Evolutionary conservation across 805 yeast species (phyloP), one percentile per base, ranked within the genome.

Genomic region (Hanseniaspora vineae): DNA sequence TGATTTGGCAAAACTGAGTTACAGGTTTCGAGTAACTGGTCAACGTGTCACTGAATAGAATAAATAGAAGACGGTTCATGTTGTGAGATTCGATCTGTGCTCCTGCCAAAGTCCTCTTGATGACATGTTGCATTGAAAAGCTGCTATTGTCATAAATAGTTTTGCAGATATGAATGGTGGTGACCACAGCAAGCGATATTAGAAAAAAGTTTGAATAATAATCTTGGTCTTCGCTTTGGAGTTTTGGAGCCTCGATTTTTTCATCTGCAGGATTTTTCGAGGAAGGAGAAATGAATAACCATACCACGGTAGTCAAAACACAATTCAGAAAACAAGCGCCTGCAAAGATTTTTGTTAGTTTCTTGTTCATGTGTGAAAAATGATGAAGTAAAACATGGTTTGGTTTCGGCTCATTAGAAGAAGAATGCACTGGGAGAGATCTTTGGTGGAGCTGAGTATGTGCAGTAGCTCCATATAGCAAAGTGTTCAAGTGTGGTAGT

Each of bases 1-100:
- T 40, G 15, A 40, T 76, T 35, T 83, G 68, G 3, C 75, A 72
- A 18, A 82, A 65, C 62, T 92, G 97, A 43, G 84, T 80, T 44
- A 86, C 56, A 0, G 87, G 84, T 58, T 79, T 80, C 3, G 86
- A 69, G 59, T 83, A 87, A 0, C 96, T 87, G 0, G 94, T 83
- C 43, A 92, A 67, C 5, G 88, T 78, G 66, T 90, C 98, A 8
- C 95, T 78, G 13, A 89, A 61, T 44, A 92, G 64, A 37, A 90
- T 84, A 59, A 90, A 97, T 48, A 66, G 58, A 17, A 80, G 62
- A 39, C 86, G 60, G 48, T 64, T 68, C 19, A 15, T n/a, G 2
- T 66, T 54, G 3, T 63, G 62, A n/a, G 50, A 33, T 20, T 52
- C 50, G 40, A 40, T 40, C 11, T 40, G 43, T 12, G 31, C 31